phyloP scores from a whole-genome alignment of 352 stramenopile genomes.

The Halophytophthora polymorphica region DNA sequence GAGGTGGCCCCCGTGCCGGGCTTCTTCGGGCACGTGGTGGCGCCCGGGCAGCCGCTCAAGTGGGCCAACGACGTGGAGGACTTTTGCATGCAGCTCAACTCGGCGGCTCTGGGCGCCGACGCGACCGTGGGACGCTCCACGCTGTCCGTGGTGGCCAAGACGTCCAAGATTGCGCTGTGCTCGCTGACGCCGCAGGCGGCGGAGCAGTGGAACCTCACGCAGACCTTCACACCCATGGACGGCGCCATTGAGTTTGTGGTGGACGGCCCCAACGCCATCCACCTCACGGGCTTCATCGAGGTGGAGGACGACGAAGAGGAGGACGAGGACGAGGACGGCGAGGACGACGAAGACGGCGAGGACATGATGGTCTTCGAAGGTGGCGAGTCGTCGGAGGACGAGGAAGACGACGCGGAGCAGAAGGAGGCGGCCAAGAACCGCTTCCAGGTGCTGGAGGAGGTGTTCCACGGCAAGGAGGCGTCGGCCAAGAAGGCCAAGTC shows the following conservation, averaged over 20 bases:
- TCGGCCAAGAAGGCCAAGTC: too few species aligned
- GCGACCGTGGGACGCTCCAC: slow-evolving; percentile 61
- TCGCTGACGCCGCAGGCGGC: slow-evolving; percentile 54
- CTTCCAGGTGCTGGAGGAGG: slow-evolving; percentile 80
- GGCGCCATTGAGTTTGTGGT: slow-evolving; percentile 66
- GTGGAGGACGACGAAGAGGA: slow-evolving; percentile 68
- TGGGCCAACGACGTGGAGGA: slow-evolving; percentile 75
- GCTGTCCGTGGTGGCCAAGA: slow-evolving; percentile 68
- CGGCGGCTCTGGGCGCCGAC: slow-evolving; percentile 59
- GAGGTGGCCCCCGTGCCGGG: slow-evolving; percentile 61
- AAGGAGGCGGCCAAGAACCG: slow-evolving; percentile 41
- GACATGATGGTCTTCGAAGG: slow-evolving; percentile 70
- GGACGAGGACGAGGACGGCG: slow-evolving; percentile 47
- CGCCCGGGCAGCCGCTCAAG: slow-evolving; percentile 59
- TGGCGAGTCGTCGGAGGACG: slow-evolving; percentile 29
- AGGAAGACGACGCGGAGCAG: slow-evolving; percentile 32
- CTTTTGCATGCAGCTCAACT: slow-evolving; percentile 75
- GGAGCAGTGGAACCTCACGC: slow-evolving; percentile 75
- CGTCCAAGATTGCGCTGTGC: slow-evolving; percentile 71
- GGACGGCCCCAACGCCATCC: slow-evolving; percentile 73
- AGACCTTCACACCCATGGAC: slow-evolving; percentile 78
- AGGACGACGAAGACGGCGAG: slow-evolving; percentile 39
- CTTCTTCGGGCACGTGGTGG: slow-evolving; percentile 77
- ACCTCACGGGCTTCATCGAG: slow-evolving; percentile 81
- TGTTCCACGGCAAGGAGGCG: slow-evolving; percentile 42